These are phyloP conservation scores for Colletotrichum kahawae DNA, from an alignment of 2,329 filamentous ascomycete species.

Conservation along the genomic window DNA sequence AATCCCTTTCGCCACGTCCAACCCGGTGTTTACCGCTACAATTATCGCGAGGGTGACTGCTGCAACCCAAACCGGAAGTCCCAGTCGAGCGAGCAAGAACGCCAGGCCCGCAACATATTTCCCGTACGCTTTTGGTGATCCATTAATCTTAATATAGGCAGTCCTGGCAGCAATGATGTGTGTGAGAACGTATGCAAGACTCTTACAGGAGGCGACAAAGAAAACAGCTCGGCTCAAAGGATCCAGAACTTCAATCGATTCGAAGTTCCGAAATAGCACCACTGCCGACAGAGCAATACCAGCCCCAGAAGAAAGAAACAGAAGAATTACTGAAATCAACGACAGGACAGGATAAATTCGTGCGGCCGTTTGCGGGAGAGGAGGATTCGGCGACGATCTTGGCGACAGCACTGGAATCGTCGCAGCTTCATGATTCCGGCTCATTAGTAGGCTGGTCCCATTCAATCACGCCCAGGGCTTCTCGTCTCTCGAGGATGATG, in stretches of 20 bases:
- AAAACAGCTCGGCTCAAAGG: constrained; percentile 15
- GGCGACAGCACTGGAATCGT: constrained; percentile 16
- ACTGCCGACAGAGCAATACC: constrained; percentile 8
- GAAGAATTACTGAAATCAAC: background rate
- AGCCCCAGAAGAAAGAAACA: constrained; percentile 1
- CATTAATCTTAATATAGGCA: background rate
- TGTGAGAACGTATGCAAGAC: constrained; percentile 3
- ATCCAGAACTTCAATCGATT: constrained; percentile 4
- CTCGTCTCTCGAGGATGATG: background rate
- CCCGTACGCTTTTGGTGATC: background rate
- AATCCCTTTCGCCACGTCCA: constrained; percentile 8
- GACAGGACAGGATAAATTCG: constrained; percentile 6
- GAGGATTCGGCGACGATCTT: background rate
- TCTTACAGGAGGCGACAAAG: constrained; percentile 14
- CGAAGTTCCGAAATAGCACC: background rate
- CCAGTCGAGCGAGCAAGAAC: constrained; percentile 4
- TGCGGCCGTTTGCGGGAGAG: background rate
- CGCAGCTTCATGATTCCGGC: constrained; percentile 5
- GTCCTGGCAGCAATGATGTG: background rate
- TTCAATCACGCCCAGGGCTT: background rate
- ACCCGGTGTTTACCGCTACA: constrained; percentile 9
- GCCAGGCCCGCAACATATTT: constrained; percentile 7
- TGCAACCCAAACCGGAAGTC: constrained; percentile 6
- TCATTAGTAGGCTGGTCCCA: constrained; percentile 14
- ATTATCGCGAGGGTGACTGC: constrained; percentile 12